phyloP scores from a whole-genome alignment of 1,284 basidiomycete genomes.

The Ustilago shanxiensis region DNA sequence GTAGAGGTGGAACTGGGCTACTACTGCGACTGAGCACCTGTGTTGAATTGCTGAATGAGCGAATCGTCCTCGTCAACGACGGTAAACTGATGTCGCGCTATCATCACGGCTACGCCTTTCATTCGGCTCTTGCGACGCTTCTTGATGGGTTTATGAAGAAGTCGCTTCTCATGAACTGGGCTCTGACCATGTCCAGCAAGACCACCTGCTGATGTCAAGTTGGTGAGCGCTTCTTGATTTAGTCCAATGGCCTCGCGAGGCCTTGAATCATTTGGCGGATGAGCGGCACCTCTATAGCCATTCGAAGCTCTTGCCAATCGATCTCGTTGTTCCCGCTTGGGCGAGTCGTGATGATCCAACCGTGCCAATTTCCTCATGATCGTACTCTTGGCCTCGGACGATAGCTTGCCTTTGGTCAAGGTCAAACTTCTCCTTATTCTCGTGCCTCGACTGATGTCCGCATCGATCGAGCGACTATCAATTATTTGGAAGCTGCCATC shows the following conservation, averaged over 20 bases:
- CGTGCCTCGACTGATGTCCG: background rate
- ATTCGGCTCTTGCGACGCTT: constrained; percentile 41
- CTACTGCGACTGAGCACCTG: constrained; percentile 1
- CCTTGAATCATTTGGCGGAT: background rate
- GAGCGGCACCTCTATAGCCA: background rate
- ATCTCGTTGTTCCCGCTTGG: constrained; percentile 27
- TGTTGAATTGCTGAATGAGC: constrained; percentile 14
- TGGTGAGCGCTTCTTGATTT: background rate
- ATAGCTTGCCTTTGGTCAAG: constrained; percentile 4
- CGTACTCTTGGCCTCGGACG: constrained; percentile 8
- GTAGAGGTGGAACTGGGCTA: background rate
- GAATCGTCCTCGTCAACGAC: constrained; percentile 50
- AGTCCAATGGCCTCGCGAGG: background rate
- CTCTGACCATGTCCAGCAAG: background rate
- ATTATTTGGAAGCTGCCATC: constrained; percentile 15
- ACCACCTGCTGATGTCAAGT: no score
- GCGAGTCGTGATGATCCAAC: constrained; percentile 26
- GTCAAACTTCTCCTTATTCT: constrained; percentile 22
- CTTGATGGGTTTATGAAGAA: constrained; percentile 26
- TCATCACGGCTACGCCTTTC: constrained; percentile 40
- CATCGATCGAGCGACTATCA: background rate
- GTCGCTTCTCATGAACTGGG: constrained; percentile 13
- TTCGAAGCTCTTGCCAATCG: constrained; percentile 11
- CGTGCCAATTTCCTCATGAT: constrained; percentile 18
- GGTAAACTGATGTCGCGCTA: constrained; percentile 35